Evolutionary conservation across 2,329 filamentous ascomycete genomes (phyloP).

Genomic region (Beauveria rudraprayagi): DNA sequence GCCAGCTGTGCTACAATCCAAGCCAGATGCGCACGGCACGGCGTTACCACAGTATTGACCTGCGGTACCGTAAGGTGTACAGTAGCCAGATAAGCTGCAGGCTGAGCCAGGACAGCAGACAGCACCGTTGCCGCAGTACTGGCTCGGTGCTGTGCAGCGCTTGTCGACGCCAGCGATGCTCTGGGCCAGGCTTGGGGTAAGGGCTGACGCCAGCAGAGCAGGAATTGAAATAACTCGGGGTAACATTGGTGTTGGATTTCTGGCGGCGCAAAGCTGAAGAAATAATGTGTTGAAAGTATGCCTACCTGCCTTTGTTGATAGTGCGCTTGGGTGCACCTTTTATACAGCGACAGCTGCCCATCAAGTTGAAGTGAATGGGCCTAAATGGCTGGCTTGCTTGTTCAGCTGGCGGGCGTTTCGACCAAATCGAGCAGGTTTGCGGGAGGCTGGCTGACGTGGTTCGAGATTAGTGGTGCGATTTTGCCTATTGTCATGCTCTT

Average conservation of each 20-base stretch:
- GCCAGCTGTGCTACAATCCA: background rate
- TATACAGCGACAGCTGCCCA: background rate
- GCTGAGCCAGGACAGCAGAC: background rate
- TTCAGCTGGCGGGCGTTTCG: background rate
- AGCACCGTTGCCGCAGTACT: background rate
- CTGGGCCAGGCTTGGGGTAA: background rate
- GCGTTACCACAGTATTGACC: slow-evolving; percentile 31
- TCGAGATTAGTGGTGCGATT: background rate
- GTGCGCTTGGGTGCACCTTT: background rate
- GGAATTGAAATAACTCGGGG: background rate
- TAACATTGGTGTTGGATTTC: background rate
- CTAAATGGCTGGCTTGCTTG: background rate
- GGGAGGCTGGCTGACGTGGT: background rate
- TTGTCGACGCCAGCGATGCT: background rate
- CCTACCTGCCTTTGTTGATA: background rate
- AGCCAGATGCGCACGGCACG: slow-evolving; percentile 18
- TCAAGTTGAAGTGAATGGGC: background rate
- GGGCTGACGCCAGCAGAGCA: background rate
- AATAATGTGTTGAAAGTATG: no score
- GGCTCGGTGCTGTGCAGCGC: background rate
- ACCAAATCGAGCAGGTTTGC: background rate
- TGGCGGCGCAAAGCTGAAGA: no score
- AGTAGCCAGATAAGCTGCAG: background rate
- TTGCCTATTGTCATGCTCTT: no score
- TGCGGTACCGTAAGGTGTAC: slow-evolving; percentile 36